A percentile compares a stretch with the other conserved stretches of the same genome.
These are phyloP conservation scores for Paraphoma chrysanthemicola DNA, from an alignment of 2,329 filamentous ascomycete genomes.

Conservation along the genomic window DNA sequence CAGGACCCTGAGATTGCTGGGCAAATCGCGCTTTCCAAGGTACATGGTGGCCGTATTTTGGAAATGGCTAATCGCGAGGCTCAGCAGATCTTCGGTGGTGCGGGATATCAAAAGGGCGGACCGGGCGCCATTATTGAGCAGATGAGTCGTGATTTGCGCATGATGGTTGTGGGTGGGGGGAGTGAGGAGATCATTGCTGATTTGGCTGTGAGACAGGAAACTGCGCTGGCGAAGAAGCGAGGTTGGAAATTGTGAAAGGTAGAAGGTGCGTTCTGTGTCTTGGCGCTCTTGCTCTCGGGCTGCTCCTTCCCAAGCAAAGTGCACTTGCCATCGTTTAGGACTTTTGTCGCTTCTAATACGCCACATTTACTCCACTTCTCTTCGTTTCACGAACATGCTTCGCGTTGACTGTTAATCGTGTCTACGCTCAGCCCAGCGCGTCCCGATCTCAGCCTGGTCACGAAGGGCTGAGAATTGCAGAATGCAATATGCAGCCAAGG, in stretches of 20 bases:
- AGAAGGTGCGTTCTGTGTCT: too few relatives aligned
- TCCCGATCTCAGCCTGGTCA: too few relatives aligned
- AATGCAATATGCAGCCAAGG: background rate
- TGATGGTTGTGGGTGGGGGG: conserved; percentile 61
- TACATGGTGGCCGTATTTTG: conserved; percentile 58
- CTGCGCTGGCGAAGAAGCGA: conserved; percentile 45
- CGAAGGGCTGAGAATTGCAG: too few relatives aligned
- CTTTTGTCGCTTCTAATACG: too few relatives aligned
- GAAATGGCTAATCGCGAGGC: conserved; percentile 61
- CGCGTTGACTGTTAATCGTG: too few relatives aligned
- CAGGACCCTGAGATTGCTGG: conserved; percentile 49
- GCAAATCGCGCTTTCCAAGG: conserved; percentile 54
- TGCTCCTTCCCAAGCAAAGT: too few relatives aligned
- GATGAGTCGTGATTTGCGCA: conserved; percentile 60
- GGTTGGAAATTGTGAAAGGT: conserved; percentile 54
- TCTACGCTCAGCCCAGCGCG: too few relatives aligned
- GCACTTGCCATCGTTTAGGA: too few relatives aligned
- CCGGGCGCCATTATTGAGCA: conserved; percentile 60
- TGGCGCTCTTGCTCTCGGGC: too few relatives aligned
- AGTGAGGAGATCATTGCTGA: conserved; percentile 64
- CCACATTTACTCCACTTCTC: too few relatives aligned
- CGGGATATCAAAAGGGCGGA: conserved; percentile 60
- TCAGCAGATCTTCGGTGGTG: conserved; percentile 62
- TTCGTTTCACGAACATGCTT: too few relatives aligned
- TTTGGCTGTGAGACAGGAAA: conserved; percentile 60